Evolutionary conservation across 1,284 basidiomycete genomes (phyloP), one percentile per base, ranked within the genome.

Genomic region (Trichosporon sp.): DNA sequence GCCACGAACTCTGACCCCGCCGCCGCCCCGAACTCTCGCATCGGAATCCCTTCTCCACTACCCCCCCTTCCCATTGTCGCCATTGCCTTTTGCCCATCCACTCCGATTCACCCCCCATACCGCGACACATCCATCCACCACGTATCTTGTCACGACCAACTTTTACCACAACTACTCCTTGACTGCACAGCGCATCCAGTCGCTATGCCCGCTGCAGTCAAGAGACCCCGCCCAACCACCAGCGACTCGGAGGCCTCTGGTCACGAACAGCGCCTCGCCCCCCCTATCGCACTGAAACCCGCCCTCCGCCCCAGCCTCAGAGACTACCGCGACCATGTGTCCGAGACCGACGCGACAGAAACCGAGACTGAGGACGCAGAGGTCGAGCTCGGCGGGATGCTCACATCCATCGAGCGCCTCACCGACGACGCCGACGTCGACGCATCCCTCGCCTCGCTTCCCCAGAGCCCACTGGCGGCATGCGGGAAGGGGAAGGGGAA

Each of bases 401-500:
- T 63, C 59, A 37, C 59, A n/a, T 63, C 59, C 59, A n/a, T 63
- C 12, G 59, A 63, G 59, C 59, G 37, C 11, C 59, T 63, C 19
- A 21, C 37, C 43, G 68, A 68, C 38, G 68, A 69, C 64, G 48
- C 37, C 63, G 37, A 65, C 16, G 68, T 70, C 56, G 65, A 67
- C 32, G 56, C 54, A 4, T n/a, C 12, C 11, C 65, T 70, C 38
- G 69, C 65, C n/a, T 31, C 63, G 10, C 6, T 65, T 12, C 48
- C 64, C 37, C 61, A 14, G n/a, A 65, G 31, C 11, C 61, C 43
- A 10, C 54, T 63, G n/a, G 59, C 61, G 21, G 35, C 12, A 8
- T 10, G 16, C 35, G 43, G n/a, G 37, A 71, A 71, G 40, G 70
- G n/a, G 31, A 71, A 71, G 40, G 70, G 70, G 48, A 71, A 71